Percentiles rank a stretch among this genome's conserved stretches.
phyloP scores from a whole-genome alignment of 208 protist species.

The Herpetomonas muscarum region DNA sequence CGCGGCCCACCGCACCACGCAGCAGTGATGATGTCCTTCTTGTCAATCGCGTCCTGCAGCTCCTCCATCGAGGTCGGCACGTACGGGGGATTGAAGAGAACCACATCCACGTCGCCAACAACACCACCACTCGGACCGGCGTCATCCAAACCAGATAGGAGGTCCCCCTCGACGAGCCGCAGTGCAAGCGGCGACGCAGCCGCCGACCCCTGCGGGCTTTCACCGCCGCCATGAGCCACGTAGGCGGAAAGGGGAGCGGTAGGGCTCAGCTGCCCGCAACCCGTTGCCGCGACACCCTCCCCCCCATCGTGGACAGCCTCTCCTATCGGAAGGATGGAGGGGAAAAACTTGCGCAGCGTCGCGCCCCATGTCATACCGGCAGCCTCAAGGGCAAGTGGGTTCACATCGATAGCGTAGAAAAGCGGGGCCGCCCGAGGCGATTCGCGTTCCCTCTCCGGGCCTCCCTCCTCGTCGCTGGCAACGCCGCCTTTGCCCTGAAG shows the following conservation, averaged over 20 bases:
- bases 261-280: too few relatives aligned
- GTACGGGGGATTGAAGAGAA: constrained; percentile 89
- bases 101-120: constrained; percentile 77
- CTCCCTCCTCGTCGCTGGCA: background rate
- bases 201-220: too few relatives aligned
- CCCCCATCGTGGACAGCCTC: constrained; percentile 1
- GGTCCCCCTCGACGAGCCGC: too few relatives aligned
- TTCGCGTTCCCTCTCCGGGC: background rate
- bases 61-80: constrained; percentile 82
- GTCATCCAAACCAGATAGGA: too few relatives aligned
- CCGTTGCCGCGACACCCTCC: background rate
- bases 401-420: constrained; percentile 78
- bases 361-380: constrained; percentile 64
- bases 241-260: too few relatives aligned
- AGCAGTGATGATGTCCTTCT: constrained; percentile 62
- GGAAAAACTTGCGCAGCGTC: constrained; percentile 38
- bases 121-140: too few relatives aligned
- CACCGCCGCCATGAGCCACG: too few relatives aligned
- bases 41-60: constrained; percentile 42
- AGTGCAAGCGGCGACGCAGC: too few relatives aligned
- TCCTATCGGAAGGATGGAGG: background rate
- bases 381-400: constrained; percentile 76
- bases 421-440: background rate
- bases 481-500: constrained; percentile 1
- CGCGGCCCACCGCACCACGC: constrained; percentile 84